These are phyloP conservation scores for Colletotrichum lindemuthianum DNA, from an alignment of 2,329 filamentous ascomycete genomes.

Conservation along the genomic window DNA sequence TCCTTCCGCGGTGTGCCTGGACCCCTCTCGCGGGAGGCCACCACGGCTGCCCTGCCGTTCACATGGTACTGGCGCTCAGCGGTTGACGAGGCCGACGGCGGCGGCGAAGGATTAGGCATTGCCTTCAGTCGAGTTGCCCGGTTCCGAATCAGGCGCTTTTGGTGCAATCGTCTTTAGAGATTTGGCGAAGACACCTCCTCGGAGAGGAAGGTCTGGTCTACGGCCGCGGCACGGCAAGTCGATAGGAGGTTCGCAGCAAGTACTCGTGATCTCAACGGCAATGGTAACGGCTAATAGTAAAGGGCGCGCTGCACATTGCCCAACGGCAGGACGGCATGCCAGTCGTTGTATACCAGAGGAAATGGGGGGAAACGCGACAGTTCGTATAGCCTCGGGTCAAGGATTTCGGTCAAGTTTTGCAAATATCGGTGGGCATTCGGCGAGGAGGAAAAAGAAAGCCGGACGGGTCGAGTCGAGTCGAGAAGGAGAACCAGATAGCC, in stretches of 20 bases:
- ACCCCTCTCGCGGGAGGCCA: slow-evolving; percentile 56
- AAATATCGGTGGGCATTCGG: slow-evolving; percentile 17
- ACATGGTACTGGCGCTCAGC: slow-evolving; percentile 52
- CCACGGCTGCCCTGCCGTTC: slow-evolving; percentile 55
- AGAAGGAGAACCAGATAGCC: background rate
- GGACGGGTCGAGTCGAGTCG: slow-evolving; percentile 17
- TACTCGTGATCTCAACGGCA: slow-evolving; percentile 8
- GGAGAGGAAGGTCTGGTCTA: slow-evolving; percentile 1
- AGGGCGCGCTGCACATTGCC: slow-evolving; percentile 32
- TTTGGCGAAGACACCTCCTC: background rate
- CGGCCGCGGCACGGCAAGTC: background rate
- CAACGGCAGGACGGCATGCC: slow-evolving; percentile 34
- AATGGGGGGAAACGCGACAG: background rate
- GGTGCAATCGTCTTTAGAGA: background rate
- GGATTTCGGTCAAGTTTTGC: background rate
- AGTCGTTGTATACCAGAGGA: slow-evolving; percentile 11
- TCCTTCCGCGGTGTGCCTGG: slow-evolving; percentile 71
- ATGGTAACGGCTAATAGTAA: slow-evolving; percentile 18
- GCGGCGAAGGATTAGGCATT: slow-evolving; percentile 49
- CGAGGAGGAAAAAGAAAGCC: slow-evolving; percentile 11
- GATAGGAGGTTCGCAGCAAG: background rate
- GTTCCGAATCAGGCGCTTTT: slow-evolving; percentile 9
- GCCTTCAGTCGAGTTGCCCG: slow-evolving; percentile 34
- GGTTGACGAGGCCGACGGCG: slow-evolving; percentile 38
- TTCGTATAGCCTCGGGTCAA: background rate